Evolutionary conservation across 2,329 filamentous ascomycete genomes (phyloP).

Genomic region (Cylindrodendrum hubeiense): DNA sequence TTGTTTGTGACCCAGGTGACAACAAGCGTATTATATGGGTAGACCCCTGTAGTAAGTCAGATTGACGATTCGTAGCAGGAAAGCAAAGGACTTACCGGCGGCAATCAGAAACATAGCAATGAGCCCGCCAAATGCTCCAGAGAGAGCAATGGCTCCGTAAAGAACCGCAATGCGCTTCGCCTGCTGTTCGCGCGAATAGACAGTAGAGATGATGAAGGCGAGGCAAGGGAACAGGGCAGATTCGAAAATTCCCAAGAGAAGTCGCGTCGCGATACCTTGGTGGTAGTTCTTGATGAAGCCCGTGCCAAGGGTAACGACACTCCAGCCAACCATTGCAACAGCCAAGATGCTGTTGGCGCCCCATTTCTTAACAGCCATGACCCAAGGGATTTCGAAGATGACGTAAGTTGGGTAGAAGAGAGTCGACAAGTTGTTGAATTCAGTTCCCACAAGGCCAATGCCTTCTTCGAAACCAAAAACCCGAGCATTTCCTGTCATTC

Average conservation of each 20-base stretch:
- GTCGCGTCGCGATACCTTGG: conserved; percentile 43
- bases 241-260: conserved; percentile 51
- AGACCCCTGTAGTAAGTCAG: background rate
- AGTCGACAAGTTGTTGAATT: conserved; percentile 49
- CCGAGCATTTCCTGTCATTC: conserved; percentile 47
- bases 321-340: conserved; percentile 49
- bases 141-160: conserved; percentile 47
- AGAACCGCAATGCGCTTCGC: conserved; percentile 48
- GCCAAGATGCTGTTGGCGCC: conserved; percentile 42
- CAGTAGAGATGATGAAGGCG: conserved; percentile 49
- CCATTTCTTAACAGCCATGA: conserved; percentile 48
- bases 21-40: conserved; percentile 35
- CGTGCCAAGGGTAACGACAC: conserved; percentile 47
- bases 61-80: too few relatives aligned
- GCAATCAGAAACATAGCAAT: conserved; percentile 43
- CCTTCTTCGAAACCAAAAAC: conserved; percentile 50
- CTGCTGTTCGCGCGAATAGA: conserved; percentile 49
- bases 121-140: conserved; percentile 48
- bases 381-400: conserved; percentile 47
- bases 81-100: conserved; percentile 28
- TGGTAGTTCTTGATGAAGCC: conserved; percentile 47
- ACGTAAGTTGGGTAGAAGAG: conserved; percentile 50
- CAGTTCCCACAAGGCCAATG: conserved; percentile 43
- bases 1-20: conserved; percentile 63
- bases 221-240: conserved; percentile 51